Base-by-base conservation (phyloP, 495 filamentous ascomycete genomes). In the Talaromyces nanjingensis region DNA sequence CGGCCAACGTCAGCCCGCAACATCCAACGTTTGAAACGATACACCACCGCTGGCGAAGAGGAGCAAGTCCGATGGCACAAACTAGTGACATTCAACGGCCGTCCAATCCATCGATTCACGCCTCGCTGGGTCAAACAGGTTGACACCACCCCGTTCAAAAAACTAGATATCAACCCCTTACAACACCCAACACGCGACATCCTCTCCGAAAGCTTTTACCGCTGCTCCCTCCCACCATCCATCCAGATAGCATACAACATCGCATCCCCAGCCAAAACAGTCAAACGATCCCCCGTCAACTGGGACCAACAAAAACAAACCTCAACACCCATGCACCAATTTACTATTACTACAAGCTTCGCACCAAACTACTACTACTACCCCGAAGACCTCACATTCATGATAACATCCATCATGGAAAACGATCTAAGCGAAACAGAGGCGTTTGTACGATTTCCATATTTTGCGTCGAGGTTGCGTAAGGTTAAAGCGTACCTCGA, bases 171-270 rank as follows among this genome's bases (percentile, higher is more conserved):
- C 42, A 52, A 53, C 27, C 60, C 60, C n/a, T 11, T 29, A 6
- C 39, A 14, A 22, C 6, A 34, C 52, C 60, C 60, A 34, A 62
- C 60, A 18, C 49, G 31, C 52, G 24, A 62, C 18, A 62, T 62
- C n/a, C 60, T 62, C 22, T 62, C 60, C 20, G 60, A 62, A 14
- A 62, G 45, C 60, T 62, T 62, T 20, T 62, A 62, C 24, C 60
- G 60, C 8, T 62, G 60, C 31, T 49, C 39, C 22, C 24, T 49
- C 49, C 42, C 60, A 33, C 60, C 60, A n/a, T 7, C 14, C 27
- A 52, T 22, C 49, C 60, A 62, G 29, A 29, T 62, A 4, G 60
- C 42, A 0, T 20, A 53, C 18, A 52, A 53, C 7, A 27, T 62
- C 25, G 60, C 60, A 16, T 29, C 49, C 3, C 60, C 60, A 33